Base-by-base conservation (phyloP, 1,139 yeast species). In the Protomyces arabidopsidicola region DNA sequence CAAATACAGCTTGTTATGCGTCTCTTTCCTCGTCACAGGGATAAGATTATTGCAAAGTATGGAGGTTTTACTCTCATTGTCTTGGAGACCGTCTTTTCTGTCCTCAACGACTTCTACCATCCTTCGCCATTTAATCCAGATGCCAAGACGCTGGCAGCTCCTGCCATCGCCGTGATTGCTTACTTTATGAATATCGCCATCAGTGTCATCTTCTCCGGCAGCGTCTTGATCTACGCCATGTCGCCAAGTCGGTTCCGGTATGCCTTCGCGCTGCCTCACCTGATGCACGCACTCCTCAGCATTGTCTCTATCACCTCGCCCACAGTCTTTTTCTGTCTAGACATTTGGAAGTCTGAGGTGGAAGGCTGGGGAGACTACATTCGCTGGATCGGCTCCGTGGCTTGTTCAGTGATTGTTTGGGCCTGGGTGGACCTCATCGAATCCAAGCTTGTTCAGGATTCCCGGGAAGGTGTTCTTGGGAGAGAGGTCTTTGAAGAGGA, bases 341-440 rank as follows among this genome's bases (percentile, higher is more conserved):
- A 89, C 75, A 84, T 90, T 4, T 80, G 93, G 1, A 83, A 84
- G 71, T 79, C 84, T 2, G 86, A 89, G 83, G 83, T 87, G 14
- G 83, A 82, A 67, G 87, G 85, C 67, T 79, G 89, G 70, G 84
- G 90, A 12, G 91, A 87, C 69, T 87, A 86, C 72, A 84, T 87
- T n/a, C 79, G 86, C 35, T 82, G 89, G 60, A 88, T 88, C 54
- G 69, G 73, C 10, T 58, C 71, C n/a, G 69, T 72, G 64, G 68
- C 72, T 20, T 75, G 76, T 8, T 70, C 71, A 42, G 87, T 88
- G 4, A 80, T 87, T 18, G 90, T 89, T 0, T 89, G 96, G 95
- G 95, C 87, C 74, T 89, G 96, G 95, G 82, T 89, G 67, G 90
- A 88, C 71, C 80, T 88, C 67, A 81, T 86, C 62, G 82, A 82